phyloP scores from a whole-genome alignment of 2,329 filamentous ascomycete genomes.

The Aspergillus unguis region DNA sequence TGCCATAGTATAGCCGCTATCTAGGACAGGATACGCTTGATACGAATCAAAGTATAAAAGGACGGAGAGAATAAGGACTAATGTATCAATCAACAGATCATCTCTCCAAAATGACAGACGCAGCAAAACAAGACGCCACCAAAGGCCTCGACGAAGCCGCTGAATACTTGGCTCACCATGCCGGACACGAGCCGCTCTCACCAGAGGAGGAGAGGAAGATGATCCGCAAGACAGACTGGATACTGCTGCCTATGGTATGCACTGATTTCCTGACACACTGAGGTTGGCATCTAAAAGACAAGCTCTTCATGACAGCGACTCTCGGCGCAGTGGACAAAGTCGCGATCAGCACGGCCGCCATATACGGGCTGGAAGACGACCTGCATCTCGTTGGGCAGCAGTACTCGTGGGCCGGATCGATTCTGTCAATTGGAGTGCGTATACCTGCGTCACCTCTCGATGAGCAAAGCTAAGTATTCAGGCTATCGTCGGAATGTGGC shows the following conservation, averaged over 20 bases:
- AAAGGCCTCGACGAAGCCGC: conserved; percentile 25
- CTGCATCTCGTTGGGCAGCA: conserved; percentile 45
- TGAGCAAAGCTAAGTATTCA: conserved; percentile 15
- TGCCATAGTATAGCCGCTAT: no score
- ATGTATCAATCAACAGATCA: no score
- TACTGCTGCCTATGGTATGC: conserved; percentile 56
- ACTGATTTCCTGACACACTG: background rate
- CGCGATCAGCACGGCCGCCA: conserved; percentile 43
- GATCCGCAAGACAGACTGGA: conserved; percentile 55
- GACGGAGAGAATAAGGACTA: no score
- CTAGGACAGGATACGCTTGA: background rate
- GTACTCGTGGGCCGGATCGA: conserved; percentile 49
- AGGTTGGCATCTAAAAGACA: background rate
- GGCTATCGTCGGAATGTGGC: conserved; percentile 48
- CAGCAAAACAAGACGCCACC: background rate
- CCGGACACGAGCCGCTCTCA: conserved; percentile 21
- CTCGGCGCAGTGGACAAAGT: conserved; percentile 31
- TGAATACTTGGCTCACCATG: conserved; percentile 22
- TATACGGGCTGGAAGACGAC: conserved; percentile 51
- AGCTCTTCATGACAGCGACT: conserved; percentile 28
- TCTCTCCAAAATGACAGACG: background rate
- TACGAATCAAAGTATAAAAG: no score
- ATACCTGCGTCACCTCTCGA: background rate
- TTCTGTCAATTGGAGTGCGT: conserved; percentile 20
- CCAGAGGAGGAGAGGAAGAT: conserved; percentile 24